phyloP scores from a whole-genome alignment of 768 basidiomycete species.

The Termitomyces titanicus region DNA sequence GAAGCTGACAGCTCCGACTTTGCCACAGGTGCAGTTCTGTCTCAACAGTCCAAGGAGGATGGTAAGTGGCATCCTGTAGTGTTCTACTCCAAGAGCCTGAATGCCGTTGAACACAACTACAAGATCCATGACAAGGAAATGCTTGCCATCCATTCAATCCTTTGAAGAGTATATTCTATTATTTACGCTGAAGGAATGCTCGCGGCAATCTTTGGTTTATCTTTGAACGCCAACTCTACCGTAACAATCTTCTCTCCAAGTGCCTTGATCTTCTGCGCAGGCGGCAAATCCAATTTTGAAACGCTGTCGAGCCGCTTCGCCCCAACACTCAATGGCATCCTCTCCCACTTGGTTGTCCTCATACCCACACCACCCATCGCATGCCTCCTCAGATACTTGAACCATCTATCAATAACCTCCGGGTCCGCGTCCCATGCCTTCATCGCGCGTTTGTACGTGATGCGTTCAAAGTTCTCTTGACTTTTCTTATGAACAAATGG shows the following conservation, averaged over 20 bases:
- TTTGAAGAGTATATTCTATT: no score
- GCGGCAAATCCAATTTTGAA: constrained; percentile 19
- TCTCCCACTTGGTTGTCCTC: constrained; percentile 76
- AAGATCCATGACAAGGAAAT: no score
- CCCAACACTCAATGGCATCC: constrained; percentile 49
- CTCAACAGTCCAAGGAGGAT: no score
- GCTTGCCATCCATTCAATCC: no score
- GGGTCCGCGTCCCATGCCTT: constrained; percentile 89
- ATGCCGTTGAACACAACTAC: no score
- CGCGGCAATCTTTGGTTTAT: not conserved
- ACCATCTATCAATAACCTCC: constrained; percentile 76
- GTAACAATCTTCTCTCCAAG: constrained; percentile 29
- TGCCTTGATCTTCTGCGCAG: constrained; percentile 21
- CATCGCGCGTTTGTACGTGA: constrained; percentile 78
- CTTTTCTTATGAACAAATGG: constrained; percentile 93
- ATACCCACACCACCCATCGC: constrained; percentile 85
- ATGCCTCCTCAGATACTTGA: constrained; percentile 73
- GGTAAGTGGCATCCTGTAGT: no score
- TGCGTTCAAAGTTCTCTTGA: constrained; percentile 93
- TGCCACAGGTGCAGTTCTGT: no score
- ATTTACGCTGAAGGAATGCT: not conserved
- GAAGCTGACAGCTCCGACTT: no score
- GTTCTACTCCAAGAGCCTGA: no score
- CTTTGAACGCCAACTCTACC: constrained; percentile 19
- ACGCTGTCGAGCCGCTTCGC: constrained; percentile 20